These are phyloP conservation scores for Gentiana straminea DNA, from an alignment of 257 asterid species.

Conservation along the genomic window DNA sequence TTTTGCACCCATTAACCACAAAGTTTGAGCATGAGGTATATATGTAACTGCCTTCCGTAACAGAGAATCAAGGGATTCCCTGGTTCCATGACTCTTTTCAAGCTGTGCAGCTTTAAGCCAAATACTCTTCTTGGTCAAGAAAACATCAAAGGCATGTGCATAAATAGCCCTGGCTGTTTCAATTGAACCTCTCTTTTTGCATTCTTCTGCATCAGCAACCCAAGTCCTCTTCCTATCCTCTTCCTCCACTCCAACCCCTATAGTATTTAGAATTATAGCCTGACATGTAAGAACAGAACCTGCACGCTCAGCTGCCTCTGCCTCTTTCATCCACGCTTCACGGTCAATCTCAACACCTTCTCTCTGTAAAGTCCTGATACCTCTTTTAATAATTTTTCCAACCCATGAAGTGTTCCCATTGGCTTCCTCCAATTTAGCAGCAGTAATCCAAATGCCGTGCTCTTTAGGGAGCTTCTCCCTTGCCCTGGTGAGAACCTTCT, in stretches of 20 bases:
- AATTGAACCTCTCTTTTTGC: constrained; percentile 80
- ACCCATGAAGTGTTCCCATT: too few species aligned
- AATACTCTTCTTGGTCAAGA: constrained; percentile 83
- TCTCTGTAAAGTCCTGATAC: too few species aligned
- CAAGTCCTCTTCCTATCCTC: constrained; percentile 93
- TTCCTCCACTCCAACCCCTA: too few species aligned
- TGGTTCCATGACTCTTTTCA: constrained; percentile 85
- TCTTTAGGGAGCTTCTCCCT: too few species aligned
- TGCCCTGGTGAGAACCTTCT: too few species aligned
- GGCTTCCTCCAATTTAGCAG: too few species aligned
- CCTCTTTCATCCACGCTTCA: too few species aligned
- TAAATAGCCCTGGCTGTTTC: constrained; percentile 90
- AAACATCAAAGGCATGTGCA: constrained; percentile 68
- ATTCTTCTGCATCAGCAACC: constrained; percentile 98
- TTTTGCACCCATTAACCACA: constrained; percentile 88
- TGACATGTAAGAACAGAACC: too few species aligned
- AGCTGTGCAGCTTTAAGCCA: constrained; percentile 99
- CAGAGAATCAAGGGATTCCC: constrained; percentile 77
- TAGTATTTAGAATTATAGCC: constrained; percentile 69
- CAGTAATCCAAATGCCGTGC: too few species aligned
- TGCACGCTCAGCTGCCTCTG: too few species aligned
- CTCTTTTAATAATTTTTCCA: too few species aligned
- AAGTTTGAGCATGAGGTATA: constrained; percentile 79
- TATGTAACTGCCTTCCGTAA: constrained; percentile 81
- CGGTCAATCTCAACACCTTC: too few species aligned